A percentile compares a stretch with the other conserved stretches of the same genome.
Evolutionary conservation across 2,329 filamentous ascomycete species (phyloP).

Genomic region (Metarhizium rileyi): DNA sequence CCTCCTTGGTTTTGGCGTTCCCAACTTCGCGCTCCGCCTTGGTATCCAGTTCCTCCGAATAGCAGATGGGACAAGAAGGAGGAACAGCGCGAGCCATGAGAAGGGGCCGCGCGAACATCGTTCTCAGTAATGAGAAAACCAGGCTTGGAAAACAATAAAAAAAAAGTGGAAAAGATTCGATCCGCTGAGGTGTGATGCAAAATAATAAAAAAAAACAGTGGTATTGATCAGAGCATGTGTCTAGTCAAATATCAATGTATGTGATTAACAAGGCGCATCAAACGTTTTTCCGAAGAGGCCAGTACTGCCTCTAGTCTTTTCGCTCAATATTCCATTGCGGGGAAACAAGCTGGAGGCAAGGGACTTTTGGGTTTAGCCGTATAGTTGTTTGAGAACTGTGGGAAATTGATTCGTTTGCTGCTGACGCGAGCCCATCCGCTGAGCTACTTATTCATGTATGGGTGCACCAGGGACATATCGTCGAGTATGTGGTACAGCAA

Average conservation of each 20-base stretch:
- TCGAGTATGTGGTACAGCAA: background rate
- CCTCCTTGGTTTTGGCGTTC: background rate
- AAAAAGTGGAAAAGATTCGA: background rate
- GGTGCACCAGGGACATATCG: constrained; percentile 3
- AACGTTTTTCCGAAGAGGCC: background rate
- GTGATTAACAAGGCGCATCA: background rate
- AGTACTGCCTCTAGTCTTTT: background rate
- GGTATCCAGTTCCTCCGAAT: too few relatives aligned
- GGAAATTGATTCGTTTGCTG: constrained; percentile 15
- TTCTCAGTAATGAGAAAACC: constrained; percentile 11
- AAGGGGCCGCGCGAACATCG: constrained; percentile 4
- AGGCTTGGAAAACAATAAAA: constrained; percentile 7
- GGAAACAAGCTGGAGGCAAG: background rate
- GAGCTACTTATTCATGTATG: constrained; percentile 6
- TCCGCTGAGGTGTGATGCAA: constrained; percentile 5
- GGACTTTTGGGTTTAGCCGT: background rate
- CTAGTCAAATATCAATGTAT: background rate
- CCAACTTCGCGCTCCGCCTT: too few relatives aligned
- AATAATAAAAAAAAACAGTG: background rate
- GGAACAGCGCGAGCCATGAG: background rate
- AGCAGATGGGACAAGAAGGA: too few relatives aligned
- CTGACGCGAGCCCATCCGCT: constrained; percentile 10
- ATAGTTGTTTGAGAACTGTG: constrained; percentile 12
- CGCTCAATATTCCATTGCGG: background rate
- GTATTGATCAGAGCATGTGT: constrained; percentile 5